These are phyloP conservation scores for Toxicodendron radicans DNA, from an alignment of 345 rosid genomes.

Conservation along the genomic window DNA sequence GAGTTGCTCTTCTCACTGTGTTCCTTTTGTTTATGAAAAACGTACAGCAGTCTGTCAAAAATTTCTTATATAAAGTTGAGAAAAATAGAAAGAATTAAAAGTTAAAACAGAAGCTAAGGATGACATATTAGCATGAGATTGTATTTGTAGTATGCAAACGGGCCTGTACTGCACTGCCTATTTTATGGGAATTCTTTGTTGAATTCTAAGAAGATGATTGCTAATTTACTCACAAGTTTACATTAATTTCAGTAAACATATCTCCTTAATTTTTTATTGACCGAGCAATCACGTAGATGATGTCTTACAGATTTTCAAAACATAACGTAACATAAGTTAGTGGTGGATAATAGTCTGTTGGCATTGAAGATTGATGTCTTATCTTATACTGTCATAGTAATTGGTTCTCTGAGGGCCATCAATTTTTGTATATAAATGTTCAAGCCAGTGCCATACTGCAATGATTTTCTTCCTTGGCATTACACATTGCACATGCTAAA, in stretches of 20 bases:
- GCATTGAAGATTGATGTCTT: constrained; percentile 5
- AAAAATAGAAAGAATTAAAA: neutral
- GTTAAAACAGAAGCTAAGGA: neutral
- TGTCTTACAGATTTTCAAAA: no score
- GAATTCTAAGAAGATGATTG: neutral
- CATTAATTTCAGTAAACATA: neutral
- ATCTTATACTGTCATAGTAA: constrained; percentile 10
- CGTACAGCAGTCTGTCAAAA: neutral
- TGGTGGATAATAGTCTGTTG: neutral
- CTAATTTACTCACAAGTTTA: neutral
- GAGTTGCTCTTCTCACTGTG: constrained; percentile 11
- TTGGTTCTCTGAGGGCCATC: neutral
- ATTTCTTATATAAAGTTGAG: neutral
- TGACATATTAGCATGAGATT: neutral
- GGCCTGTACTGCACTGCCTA: neutral
- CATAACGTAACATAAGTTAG: neutral
- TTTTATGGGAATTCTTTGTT: neutral
- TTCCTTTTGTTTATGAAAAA: constrained; percentile 1
- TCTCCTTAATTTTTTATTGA: neutral
- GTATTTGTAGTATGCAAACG: neutral
- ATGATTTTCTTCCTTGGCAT: constrained; percentile 19
- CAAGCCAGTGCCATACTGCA: constrained; percentile 26
- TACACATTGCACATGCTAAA: constrained; percentile 29
- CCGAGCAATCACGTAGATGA: neutral
- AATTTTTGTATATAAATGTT: constrained; percentile 16